phyloP scores from a whole-genome alignment of 1,284 basidiomycete species.

The Cutaneotrichosporon mucoides region DNA sequence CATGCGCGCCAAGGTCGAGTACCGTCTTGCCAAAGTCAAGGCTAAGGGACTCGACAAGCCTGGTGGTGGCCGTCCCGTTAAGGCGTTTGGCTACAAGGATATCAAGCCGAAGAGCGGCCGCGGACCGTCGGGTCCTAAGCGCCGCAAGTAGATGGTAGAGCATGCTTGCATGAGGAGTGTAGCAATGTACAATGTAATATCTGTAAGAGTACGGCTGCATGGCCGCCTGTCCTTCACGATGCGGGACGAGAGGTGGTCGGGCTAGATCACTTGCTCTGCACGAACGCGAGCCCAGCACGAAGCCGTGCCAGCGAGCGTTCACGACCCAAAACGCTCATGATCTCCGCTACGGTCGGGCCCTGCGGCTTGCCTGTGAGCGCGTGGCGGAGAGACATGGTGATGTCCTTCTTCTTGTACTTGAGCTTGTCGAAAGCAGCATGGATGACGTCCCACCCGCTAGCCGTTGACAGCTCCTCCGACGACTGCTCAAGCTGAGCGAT shows the following conservation, averaged over 20 bases:
- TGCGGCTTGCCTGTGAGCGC: slow-evolving; percentile 67
- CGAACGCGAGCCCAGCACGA: slow-evolving; percentile 12
- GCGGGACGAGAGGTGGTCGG: too few species aligned
- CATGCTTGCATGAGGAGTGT: not conserved
- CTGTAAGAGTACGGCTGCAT: too few species aligned
- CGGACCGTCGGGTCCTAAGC: too few species aligned
- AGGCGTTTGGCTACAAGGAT: not conserved
- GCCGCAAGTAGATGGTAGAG: too few species aligned
- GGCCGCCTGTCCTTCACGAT: too few species aligned
- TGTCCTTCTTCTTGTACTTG: slow-evolving; percentile 54
- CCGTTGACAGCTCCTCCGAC: slow-evolving; percentile 28
- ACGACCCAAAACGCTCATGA: slow-evolving; percentile 31
- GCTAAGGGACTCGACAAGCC: slow-evolving; percentile 8
- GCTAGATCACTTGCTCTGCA: not conserved
- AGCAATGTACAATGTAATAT: not conserved
- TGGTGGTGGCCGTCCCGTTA: not conserved
- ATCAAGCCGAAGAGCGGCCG: not conserved
- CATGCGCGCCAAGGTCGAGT: slow-evolving; percentile 8
- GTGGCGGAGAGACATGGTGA: slow-evolving; percentile 69
- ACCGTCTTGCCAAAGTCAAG: slow-evolving; percentile 9
- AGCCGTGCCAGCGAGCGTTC: slow-evolving; percentile 24
- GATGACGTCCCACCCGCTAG: slow-evolving; percentile 50
- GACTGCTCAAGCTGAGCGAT: slow-evolving; percentile 14
- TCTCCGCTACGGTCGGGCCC: slow-evolving; percentile 35
- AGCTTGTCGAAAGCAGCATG: slow-evolving; percentile 52